Evolutionary conservation across 2,329 filamentous ascomycete species (phyloP), one percentile per base, ranked within the genome.

Genomic region (Fusarium liriodendri): DNA sequence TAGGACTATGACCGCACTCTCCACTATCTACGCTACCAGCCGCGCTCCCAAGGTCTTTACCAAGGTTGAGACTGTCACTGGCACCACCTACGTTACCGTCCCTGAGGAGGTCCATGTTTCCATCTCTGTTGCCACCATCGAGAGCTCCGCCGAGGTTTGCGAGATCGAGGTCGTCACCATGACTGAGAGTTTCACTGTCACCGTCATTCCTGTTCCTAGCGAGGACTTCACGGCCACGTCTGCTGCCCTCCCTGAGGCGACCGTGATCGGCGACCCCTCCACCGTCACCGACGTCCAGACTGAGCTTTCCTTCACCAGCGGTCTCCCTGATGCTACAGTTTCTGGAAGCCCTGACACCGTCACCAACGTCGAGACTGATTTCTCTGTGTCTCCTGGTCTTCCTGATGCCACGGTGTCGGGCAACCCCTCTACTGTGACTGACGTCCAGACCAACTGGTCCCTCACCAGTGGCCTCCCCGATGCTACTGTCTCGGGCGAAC

Each of bases 1-100:
- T 18, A 83, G 82, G 42, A 84, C 82, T 9, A 77, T 80, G 58
- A 83, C 82, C 20, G 75, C 76, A 22, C 67, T 80, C 47, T 77
- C 77, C 25, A 83, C 82, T 47, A 76, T 83, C 62, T 84, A 82
- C 71, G 80, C 75, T 60, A 64, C 80, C 64, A 75, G 70, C 33
- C 76, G 64, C 18, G 62, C 72, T 6, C 66, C 70, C 13, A 63
- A 72, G 11, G 67, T 71, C 13, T 68, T 69, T n/a, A 77, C 76
- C 52, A 61, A 70, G 40, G 64, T 76, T 22, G 73, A 74, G 60
- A 76, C 77, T 20, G 71, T 77, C 64, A 80, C 79, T 35, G 76
- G 79, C 20, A 81, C 77, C 20, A 78, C 70, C 20, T 78, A 77
- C 47, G 72, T 79, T 62, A 81, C 80, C 2, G 76, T 79, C 18